These are phyloP conservation scores for Beauveria varroae DNA, from an alignment of 2,329 filamentous ascomycete genomes.

Conservation along the genomic window DNA sequence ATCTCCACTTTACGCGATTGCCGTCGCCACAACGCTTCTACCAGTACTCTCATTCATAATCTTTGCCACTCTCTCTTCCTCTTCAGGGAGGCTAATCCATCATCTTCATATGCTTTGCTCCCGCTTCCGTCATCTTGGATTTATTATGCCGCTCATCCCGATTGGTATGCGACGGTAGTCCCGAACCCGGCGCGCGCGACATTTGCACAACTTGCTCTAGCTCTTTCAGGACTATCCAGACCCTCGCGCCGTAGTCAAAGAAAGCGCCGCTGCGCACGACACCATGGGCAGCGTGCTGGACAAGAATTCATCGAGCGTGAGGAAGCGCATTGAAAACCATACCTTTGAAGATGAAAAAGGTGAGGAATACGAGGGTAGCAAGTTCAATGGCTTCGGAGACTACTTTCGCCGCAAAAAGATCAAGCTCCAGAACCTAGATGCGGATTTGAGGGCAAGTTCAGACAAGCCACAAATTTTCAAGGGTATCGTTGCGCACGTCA, in stretches of 20 bases:
- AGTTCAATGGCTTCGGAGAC: conserved; percentile 82
- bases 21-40: conserved; percentile 8
- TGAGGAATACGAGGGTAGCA: conserved; percentile 83
- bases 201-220: background rate
- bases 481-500: conserved; percentile 83
- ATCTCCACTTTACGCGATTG: conserved; percentile 30
- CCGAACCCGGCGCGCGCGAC: background rate
- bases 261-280: background rate
- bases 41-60: background rate
- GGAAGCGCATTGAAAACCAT: conserved; percentile 57
- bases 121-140: no score
- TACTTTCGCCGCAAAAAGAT: conserved; percentile 96
- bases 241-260: background rate
- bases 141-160: background rate
- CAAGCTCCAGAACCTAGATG: conserved; percentile 92
- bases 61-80: background rate
- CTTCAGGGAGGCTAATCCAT: no score
- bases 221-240: background rate
- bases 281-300: conserved; percentile 55
- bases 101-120: background rate
- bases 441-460: conserved; percentile 61
- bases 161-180: background rate
- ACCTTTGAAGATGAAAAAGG: conserved; percentile 74
- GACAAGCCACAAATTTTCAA: conserved; percentile 82
- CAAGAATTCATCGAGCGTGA: conserved; percentile 54